phyloP scores from a whole-genome alignment of 1,139 yeast genomes.

The Suhomyces kunorum region DNA sequence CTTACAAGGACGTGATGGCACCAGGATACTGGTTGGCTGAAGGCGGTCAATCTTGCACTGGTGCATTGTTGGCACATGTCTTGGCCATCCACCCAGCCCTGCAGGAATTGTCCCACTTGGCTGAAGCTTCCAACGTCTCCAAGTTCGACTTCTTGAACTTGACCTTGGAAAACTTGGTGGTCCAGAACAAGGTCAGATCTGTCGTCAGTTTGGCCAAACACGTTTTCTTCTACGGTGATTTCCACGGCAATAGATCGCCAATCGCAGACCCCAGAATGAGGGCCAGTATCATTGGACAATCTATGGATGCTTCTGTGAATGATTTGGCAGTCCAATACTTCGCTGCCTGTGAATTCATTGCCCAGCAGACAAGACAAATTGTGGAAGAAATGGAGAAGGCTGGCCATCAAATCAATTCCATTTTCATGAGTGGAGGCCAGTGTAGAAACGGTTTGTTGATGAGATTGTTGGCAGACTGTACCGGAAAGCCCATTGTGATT shows the following conservation, averaged over 20 bases:
- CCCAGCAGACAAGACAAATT: conserved; percentile 95
- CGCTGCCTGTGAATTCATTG: conserved; percentile 95
- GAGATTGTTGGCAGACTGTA: conserved; percentile 88
- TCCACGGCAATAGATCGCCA: conserved; percentile 95
- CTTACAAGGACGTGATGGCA: conserved; percentile 88
- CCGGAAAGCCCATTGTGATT: conserved; percentile 87
- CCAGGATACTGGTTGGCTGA: conserved; percentile 95
- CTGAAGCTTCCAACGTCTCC: conserved; percentile 67
- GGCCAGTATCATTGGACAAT: conserved; percentile 90
- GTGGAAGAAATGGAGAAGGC: conserved; percentile 77
- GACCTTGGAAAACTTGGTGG: conserved; percentile 66
- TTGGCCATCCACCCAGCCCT: conserved; percentile 87
- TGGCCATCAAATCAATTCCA: conserved; percentile 75
- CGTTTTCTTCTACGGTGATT: conserved; percentile 90
- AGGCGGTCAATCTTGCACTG: conserved; percentile 98
- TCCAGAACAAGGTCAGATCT: conserved; percentile 57
- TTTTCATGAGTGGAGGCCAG: conserved; percentile 96
- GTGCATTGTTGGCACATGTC: conserved; percentile 91
- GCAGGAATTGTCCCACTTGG: conserved; percentile 60
- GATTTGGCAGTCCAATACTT: conserved; percentile 83
- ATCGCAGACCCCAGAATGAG: conserved; percentile 93
- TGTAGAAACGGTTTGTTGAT: conserved; percentile 88
- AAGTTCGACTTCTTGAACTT: conserved; percentile 82
- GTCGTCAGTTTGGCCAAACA: conserved; percentile 82
- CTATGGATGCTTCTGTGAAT: conserved; percentile 85